Conservation (phyloP, 2,329 filamentous ascomycete genomes). For the Harringtonia lauricola region DNA sequence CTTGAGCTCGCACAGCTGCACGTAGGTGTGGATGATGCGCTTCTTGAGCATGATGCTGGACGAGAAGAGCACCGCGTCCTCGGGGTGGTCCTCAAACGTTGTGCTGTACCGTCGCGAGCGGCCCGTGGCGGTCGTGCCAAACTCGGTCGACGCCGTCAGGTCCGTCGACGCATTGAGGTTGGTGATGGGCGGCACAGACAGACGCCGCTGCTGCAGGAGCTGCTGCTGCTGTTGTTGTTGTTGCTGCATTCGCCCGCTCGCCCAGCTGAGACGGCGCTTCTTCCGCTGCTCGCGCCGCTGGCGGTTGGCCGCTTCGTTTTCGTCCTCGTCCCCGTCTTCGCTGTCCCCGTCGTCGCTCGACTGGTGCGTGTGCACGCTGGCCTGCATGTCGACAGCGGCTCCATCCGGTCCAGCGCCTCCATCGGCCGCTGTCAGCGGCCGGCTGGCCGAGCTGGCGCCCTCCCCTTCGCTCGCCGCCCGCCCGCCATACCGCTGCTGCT, state of each 20-base stretch:
- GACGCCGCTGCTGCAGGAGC: conserved; percentile 6
- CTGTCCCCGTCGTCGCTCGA: conserved; percentile 51
- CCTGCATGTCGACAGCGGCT: too few species aligned
- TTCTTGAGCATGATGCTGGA: conserved; percentile 85
- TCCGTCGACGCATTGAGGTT: conserved; percentile 35
- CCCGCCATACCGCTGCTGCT: conserved; percentile 1
- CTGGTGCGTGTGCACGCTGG: conserved; percentile 39
- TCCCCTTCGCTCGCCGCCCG: background rate
- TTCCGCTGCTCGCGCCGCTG: conserved; percentile 3
- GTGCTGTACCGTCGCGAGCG: conserved; percentile 52
- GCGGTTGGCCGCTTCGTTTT: conserved; percentile 41
- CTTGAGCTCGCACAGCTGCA: conserved; percentile 87
- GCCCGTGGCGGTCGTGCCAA: conserved; percentile 32
- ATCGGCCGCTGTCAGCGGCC: conserved; percentile 2
- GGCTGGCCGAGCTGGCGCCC: background rate
- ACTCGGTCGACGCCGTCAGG: conserved; percentile 51
- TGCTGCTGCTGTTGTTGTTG: too few species aligned
- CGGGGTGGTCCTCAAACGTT: conserved; percentile 67
- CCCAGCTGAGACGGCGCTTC: background rate
- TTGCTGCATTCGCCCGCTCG: background rate
- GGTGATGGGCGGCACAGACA: conserved; percentile 7
- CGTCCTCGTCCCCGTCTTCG: conserved; percentile 45
- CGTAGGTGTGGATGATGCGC: conserved; percentile 75
- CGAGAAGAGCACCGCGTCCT: conserved; percentile 56
- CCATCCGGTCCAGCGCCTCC: conserved; percentile 1